Base-by-base conservation (phyloP, 192 early-diverging fungal genomes). In the Nowakowskiella sp. region DNA sequence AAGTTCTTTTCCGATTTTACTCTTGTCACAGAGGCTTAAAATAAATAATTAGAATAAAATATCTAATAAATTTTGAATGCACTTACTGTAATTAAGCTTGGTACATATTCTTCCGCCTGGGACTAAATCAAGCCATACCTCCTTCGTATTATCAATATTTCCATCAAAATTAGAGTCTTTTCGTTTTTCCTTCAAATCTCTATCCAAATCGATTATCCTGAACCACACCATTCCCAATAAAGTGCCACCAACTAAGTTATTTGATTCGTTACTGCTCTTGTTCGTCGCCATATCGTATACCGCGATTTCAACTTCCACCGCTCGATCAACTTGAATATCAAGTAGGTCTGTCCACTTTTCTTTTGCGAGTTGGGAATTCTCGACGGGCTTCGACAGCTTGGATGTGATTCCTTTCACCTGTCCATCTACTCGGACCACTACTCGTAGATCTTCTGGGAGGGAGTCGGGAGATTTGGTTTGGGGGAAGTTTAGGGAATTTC, bases 61-160 rank as follows among this genome's bases (percentile, higher is more conserved):
- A 16, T 23, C 44, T 21, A 45, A 61, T 23, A 42, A 22, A 44
- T 27, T 30, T 22, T 53, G 10, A 31, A 31, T n/a, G n/a, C n/a
- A n/a, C n/a, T 62, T 80, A 84, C 82, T 70, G 66, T 95, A 92
- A 71, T 94, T 87, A 51, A 92, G 66, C 71, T 86, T 85, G 44
- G 92, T 61, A 42, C 77, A 75, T 43, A 97, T 69, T 65, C 94
- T 89, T 31, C 95, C 95, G 47, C 82, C 79, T 31, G 94, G 92
- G 63, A 97, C 95, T 50, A 97, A 76, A 45, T 99, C 91, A 64
- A 91, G 76, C 86, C 85, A 88, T n/a, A 72, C 74, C 55, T 89
- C 83, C 34, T 82, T 73, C 26, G 85, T 83, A 28, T 87, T 81
- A 0, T 65, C 36, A 39, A 53, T 47, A 57, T 48, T 21, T 29